Evolutionary conservation across 2,329 filamentous ascomycete genomes (phyloP).

Genomic region (Chrysosporium queenslandicum): DNA sequence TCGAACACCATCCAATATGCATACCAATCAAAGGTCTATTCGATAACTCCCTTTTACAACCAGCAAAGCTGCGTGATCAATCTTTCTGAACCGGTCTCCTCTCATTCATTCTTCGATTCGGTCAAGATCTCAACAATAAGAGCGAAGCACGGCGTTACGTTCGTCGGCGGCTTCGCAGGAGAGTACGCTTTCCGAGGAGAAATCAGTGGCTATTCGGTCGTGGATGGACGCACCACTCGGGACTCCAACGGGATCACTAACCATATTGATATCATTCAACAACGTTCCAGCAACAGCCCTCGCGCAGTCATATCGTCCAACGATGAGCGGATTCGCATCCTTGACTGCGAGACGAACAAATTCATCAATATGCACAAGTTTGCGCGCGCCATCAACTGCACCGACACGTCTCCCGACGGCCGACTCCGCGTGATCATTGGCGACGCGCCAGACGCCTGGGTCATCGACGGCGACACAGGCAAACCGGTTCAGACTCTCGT

Average conservation of each 20-base stretch:
- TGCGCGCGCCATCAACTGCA: constrained; percentile 37
- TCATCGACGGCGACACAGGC: constrained; percentile 37
- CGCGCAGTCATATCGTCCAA: constrained; percentile 50
- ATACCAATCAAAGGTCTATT: constrained; percentile 39
- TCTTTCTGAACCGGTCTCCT: constrained; percentile 34
- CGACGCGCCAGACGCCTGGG: constrained; percentile 34
- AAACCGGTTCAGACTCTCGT: constrained; percentile 30
- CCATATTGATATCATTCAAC: constrained; percentile 45
- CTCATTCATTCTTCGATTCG: constrained; percentile 28
- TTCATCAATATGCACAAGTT: constrained; percentile 32
- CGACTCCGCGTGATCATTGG: constrained; percentile 39
- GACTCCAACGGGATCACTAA: constrained; percentile 48
- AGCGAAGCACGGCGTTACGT: constrained; percentile 40
- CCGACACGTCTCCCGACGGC: constrained; percentile 35
- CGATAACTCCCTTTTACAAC: constrained; percentile 40
- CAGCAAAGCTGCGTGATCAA: constrained; percentile 40
- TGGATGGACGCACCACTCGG: constrained; percentile 41
- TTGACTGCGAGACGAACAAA: constrained; percentile 43
- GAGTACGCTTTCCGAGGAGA: constrained; percentile 45
- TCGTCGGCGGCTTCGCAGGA: constrained; percentile 49
- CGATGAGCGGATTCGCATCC: constrained; percentile 44
- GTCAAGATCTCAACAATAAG: constrained; percentile 47
- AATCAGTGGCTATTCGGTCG: constrained; percentile 25
- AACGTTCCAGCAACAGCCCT: constrained; percentile 40
- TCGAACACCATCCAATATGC: constrained; percentile 49